Conservation (phyloP, 768 basidiomycete genomes). For the Lentinula boryana region DNA sequence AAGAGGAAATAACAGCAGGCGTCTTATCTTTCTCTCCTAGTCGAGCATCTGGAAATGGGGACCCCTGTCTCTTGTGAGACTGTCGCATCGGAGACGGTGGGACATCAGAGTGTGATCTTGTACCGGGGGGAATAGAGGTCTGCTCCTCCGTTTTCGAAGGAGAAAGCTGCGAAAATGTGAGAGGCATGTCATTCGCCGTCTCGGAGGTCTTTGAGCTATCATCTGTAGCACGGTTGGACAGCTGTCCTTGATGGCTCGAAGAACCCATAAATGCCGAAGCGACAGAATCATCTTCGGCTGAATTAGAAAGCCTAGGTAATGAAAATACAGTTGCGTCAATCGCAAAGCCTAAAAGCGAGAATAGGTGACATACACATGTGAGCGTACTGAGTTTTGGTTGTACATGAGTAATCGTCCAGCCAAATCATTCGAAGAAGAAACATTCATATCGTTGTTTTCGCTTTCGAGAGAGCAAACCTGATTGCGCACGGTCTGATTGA, state of each 20-base stretch:
- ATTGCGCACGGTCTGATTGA: not conserved
- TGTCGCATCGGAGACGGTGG: constrained; percentile 34
- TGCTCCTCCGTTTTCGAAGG: constrained; percentile 22
- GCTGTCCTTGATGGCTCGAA: constrained; percentile 14
- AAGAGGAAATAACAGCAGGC: constrained; percentile 4
- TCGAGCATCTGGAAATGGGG: constrained; percentile 16
- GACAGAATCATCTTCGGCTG: not conserved
- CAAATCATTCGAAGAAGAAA: constrained; percentile 24
- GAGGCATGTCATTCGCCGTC: constrained; percentile 8
- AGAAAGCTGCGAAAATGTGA: constrained; percentile 50
- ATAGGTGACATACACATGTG: constrained; percentile 37
- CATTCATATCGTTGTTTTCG: constrained; percentile 21
- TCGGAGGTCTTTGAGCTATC: not conserved
- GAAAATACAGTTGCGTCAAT: not conserved
- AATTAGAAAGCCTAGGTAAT: not conserved
- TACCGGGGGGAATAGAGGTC: not conserved
- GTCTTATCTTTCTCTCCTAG: constrained; percentile 26
- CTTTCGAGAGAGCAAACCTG: not conserved
- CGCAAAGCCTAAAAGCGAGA: not conserved
- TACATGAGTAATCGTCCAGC: constrained; percentile 45
- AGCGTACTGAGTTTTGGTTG: constrained; percentile 37
- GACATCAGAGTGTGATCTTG: not conserved
- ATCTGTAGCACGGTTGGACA: constrained; percentile 16
- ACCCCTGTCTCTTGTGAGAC: constrained; percentile 42
- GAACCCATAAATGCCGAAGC: not conserved